phyloP scores from a whole-genome alignment of 371 early-diverging fungal species.

The Amoeboaphelidium protococcarum region DNA sequence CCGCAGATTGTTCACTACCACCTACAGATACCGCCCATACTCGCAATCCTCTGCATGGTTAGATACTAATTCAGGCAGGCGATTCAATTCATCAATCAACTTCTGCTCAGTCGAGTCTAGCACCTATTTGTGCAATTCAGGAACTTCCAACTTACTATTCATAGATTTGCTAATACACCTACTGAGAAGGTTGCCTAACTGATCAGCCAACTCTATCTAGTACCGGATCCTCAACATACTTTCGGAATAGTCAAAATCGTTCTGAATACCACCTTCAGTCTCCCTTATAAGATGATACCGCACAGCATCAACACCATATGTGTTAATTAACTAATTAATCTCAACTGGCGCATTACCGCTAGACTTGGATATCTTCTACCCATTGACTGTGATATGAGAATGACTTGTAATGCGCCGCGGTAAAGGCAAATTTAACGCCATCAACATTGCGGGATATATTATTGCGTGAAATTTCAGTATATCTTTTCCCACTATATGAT shows the following conservation, averaged over 20 bases:
- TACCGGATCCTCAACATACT: background rate
- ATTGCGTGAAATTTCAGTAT: slow-evolving; percentile 72
- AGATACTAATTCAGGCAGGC: slow-evolving; percentile 1
- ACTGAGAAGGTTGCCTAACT: background rate
- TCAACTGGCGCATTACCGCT: slow-evolving; percentile 66
- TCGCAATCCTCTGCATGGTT: slow-evolving; percentile 16
- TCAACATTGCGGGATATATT: slow-evolving; percentile 80
- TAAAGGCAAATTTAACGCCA: slow-evolving; percentile 51
- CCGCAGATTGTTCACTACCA: slow-evolving; percentile 21
- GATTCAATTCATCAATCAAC: background rate
- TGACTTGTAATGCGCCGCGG: slow-evolving; percentile 62
- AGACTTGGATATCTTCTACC: slow-evolving; percentile 79
- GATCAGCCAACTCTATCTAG: background rate
- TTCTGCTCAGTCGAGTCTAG: background rate
- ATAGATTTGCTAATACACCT: background rate
- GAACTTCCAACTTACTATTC: background rate
- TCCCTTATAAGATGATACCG: slow-evolving; percentile 73
- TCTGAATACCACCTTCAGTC: slow-evolving; percentile 58
- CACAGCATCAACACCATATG: slow-evolving; percentile 55
- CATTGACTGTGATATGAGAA: slow-evolving; percentile 71
- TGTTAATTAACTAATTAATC: slow-evolving; percentile 34
- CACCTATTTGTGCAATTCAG: background rate
- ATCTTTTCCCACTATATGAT: slow-evolving; percentile 81
- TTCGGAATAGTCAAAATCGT: slow-evolving; percentile 30
- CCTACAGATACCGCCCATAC: slow-evolving; percentile 20